These are phyloP conservation scores for Oryza punctata DNA, from an alignment of 176 grass and related monocot genomes.

Conservation along the genomic window DNA sequence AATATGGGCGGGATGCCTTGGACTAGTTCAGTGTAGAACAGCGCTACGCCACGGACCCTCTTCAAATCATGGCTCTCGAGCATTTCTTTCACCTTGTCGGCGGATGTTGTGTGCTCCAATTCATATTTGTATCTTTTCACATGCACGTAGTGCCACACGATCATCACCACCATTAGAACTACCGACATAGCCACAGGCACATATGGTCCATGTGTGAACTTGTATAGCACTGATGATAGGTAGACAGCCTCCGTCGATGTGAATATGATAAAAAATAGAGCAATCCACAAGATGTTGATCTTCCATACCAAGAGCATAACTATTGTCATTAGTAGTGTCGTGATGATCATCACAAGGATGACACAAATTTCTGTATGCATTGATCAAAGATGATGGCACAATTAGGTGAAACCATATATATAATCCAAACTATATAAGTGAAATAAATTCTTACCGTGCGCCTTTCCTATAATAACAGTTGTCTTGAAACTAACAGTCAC, in stretches of 20 bases:
- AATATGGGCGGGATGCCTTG: conserved; percentile 60
- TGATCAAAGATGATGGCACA: background rate
- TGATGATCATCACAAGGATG: conserved; percentile 55
- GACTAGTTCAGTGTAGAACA: conserved; percentile 58
- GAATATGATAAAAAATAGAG: conserved; percentile 31
- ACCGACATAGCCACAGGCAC: conserved; percentile 38
- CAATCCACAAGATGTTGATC: conserved; percentile 23
- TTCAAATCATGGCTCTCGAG: conserved; percentile 5
- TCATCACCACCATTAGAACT: conserved; percentile 43
- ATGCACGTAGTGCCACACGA: conserved; percentile 51
- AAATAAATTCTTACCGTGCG: conserved; percentile 38
- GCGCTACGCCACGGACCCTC: conserved; percentile 38
- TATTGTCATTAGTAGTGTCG: conserved; percentile 45
- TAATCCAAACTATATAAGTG: background rate
- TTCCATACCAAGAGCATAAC: conserved; percentile 61
- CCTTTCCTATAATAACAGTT: conserved; percentile 51
- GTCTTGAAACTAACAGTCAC: conserved; percentile 49
- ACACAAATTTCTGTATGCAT: conserved; percentile 47
- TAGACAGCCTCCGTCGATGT: conserved; percentile 39
- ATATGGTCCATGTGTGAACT: conserved; percentile 57
- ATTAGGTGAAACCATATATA: background rate
- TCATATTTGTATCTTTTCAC: conserved; percentile 46
- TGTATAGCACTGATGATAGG: conserved; percentile 49
- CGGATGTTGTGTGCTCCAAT: conserved; percentile 31
- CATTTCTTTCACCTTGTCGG: conserved; percentile 4